Evolutionary conservation across 805 yeast species (phyloP), one percentile per base, ranked within the genome.

Genomic region (Starmerella khaoyaiensis): DNA sequence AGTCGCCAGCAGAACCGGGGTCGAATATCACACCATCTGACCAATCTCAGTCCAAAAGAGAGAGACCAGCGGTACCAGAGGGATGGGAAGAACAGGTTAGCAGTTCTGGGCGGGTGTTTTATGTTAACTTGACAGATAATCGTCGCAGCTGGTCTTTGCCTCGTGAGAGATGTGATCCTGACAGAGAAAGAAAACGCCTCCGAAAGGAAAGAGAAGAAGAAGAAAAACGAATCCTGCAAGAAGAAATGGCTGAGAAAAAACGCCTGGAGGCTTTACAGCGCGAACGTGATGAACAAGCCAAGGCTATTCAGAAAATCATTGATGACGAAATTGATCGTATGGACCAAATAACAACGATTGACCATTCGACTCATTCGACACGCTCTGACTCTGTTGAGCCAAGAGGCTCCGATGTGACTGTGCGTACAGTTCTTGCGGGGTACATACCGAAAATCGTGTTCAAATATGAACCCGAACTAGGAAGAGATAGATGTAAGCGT

Each of bases 361-460:
- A 7, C 15, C 5, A 7, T 6, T 6, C 32, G 6, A 5, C 6
- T 21, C 30, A 12, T 10, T 7, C 10, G 16, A 18, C 9, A 17
- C 22, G 7, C 27, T 20, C 27, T 14, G 18, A 12, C 11, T 28
- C 18, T 22, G 31, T 5, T 4, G 5, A 12, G 12, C 5, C 6
- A n/a, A 8, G 35, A 21, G 27, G 15, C 27, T 21, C 26, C 12
- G 4, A 7, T 22, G 19, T 25, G 2, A 2, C 31, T 3, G 21
- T 21, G 9, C 31, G 35, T 18, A 4, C 28, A 11, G 16, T 63
- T 22, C 72, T 87, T 54, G 96, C 95, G 1, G 59, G 66, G 12
- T 64, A 72, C 48, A 79, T 87, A 9, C 96, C 96, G 8, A 83
- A 84, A 50, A 57, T 79, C 52, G 64, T 86, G 37, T 74, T 74